These are phyloP conservation scores for Zygosaccharomyces sapae DNA, from an alignment of 1,139 yeast species.

Conservation along the genomic window DNA sequence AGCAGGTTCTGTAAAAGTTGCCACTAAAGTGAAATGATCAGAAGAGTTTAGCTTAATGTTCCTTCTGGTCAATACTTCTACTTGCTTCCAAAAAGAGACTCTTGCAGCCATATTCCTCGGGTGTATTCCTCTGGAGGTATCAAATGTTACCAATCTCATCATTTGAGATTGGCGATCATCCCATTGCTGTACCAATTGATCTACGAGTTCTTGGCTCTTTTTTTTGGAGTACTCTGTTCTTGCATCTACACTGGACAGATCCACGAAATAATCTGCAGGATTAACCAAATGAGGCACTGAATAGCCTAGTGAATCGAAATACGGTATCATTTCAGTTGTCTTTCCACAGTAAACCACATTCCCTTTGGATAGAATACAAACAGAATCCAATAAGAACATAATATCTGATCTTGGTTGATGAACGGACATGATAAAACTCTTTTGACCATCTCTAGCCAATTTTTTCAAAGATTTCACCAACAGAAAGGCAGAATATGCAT, in stretches of 20 bases:
- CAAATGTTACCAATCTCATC: slow-evolving; percentile 16
- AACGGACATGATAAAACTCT: slow-evolving; percentile 69
- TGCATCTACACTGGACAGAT: slow-evolving; percentile 65
- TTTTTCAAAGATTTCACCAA: slow-evolving; percentile 60
- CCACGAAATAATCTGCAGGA: slow-evolving; percentile 65
- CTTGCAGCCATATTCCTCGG: slow-evolving; percentile 27
- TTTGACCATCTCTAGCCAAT: slow-evolving; percentile 54
- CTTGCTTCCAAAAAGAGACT: slow-evolving; percentile 47
- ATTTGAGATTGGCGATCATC: slow-evolving; percentile 27
- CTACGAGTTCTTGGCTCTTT: slow-evolving; percentile 44
- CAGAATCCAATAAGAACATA: slow-evolving; percentile 59
- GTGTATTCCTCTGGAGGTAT: slow-evolving; percentile 14
- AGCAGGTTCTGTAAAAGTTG: slow-evolving; percentile 52
- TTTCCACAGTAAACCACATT: slow-evolving; percentile 57
- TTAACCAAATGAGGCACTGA: slow-evolving; percentile 46
- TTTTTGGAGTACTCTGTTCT: slow-evolving; percentile 40
- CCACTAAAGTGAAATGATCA: slow-evolving; percentile 54
- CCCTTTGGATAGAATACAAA: slow-evolving; percentile 68
- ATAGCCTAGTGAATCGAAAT: slow-evolving; percentile 51
- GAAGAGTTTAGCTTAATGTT: slow-evolving; percentile 52
- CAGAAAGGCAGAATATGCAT: slow-evolving; percentile 68
- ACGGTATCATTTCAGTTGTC: slow-evolving; percentile 43
- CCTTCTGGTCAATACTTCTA: slow-evolving; percentile 52
- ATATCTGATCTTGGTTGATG: slow-evolving; percentile 87
- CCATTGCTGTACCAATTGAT: slow-evolving; percentile 51